phyloP scores from a whole-genome alignment of 208 protist species.

The Acanthamoeba quina region DNA sequence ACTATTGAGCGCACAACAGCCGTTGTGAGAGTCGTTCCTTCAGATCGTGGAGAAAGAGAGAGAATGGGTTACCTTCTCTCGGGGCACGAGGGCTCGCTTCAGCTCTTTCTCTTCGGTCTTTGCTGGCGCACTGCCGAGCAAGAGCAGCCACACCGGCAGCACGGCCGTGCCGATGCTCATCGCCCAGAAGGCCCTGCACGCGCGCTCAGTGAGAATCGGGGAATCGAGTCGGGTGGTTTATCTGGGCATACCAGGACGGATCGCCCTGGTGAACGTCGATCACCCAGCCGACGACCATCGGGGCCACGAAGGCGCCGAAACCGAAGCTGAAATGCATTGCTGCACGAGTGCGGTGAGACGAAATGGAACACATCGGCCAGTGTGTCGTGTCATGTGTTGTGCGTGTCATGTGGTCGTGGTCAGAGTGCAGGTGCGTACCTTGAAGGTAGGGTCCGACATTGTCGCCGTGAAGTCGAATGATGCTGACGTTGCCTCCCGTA shows the following conservation, averaged over 20 bases:
- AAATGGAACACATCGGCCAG: not conserved
- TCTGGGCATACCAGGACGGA: not conserved
- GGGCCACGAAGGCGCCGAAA: conserved; percentile 54
- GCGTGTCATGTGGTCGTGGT: too few relatives aligned
- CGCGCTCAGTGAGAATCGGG: not conserved
- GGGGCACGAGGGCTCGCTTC: not conserved
- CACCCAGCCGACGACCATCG: conserved; percentile 58
- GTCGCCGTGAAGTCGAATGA: conserved; percentile 70
- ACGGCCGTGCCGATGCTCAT: conserved; percentile 28
- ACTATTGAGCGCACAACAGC: not conserved
- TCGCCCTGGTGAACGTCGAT: conserved; percentile 53
- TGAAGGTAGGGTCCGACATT: conserved; percentile 70
- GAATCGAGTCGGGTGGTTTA: too few relatives aligned
- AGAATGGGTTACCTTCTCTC: not conserved
- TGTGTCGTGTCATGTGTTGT: too few relatives aligned
- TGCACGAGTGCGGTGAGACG: not conserved
- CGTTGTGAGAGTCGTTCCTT: not conserved
- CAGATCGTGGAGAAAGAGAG: not conserved
- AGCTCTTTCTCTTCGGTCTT: not conserved
- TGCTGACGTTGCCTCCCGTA: conserved; percentile 70
- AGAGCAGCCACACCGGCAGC: conserved; percentile 25
- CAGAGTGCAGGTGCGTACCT: not conserved
- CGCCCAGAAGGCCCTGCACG: conserved; percentile 16
- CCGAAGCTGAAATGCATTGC: conserved; percentile 74
- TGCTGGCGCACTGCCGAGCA: not conserved